A percentile compares a stretch with the other conserved stretches of the same genome.
phyloP scores from a whole-genome alignment of 2,329 filamentous ascomycete species.

The Akanthomyces dipterigenus region DNA sequence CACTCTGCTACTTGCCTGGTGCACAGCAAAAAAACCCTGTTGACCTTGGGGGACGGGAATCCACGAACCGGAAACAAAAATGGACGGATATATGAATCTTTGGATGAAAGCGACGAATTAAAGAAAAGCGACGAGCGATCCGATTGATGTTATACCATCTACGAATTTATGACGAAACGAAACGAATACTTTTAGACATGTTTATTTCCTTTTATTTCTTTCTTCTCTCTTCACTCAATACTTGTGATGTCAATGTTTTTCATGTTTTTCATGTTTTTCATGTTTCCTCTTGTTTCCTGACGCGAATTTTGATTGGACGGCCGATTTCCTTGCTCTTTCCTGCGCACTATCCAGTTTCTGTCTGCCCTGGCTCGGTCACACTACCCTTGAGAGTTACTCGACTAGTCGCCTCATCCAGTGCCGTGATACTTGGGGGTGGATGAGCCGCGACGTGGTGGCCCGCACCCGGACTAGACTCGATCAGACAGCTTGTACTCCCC shows the following conservation, averaged over 20 bases:
- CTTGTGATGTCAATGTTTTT: not conserved
- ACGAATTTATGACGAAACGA: slow-evolving; percentile 22
- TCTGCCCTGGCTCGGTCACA: not conserved
- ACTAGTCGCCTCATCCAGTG: not conserved
- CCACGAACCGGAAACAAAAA: not conserved
- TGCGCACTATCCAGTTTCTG: not conserved
- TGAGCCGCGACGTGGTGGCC: no score
- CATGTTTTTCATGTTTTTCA: not conserved
- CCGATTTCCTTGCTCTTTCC: not conserved
- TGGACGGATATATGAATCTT: slow-evolving; percentile 2
- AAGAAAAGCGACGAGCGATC: slow-evolving; percentile 14
- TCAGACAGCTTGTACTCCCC: no score
- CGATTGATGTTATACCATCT: slow-evolving; percentile 14
- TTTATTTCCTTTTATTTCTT: not conserved
- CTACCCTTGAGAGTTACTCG: not conserved
- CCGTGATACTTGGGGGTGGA: no score
- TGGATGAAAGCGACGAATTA: slow-evolving; percentile 9
- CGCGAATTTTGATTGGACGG: not conserved
- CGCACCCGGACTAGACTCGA: no score
- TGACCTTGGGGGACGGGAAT: not conserved
- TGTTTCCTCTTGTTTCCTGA: not conserved
- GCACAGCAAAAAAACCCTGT: not conserved
- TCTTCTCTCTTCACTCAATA: not conserved
- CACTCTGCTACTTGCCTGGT: not conserved
- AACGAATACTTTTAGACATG: slow-evolving; percentile 18